Conservation (phyloP, 2,329 filamentous ascomycete species). For the Sporothrix mexicana region DNA sequence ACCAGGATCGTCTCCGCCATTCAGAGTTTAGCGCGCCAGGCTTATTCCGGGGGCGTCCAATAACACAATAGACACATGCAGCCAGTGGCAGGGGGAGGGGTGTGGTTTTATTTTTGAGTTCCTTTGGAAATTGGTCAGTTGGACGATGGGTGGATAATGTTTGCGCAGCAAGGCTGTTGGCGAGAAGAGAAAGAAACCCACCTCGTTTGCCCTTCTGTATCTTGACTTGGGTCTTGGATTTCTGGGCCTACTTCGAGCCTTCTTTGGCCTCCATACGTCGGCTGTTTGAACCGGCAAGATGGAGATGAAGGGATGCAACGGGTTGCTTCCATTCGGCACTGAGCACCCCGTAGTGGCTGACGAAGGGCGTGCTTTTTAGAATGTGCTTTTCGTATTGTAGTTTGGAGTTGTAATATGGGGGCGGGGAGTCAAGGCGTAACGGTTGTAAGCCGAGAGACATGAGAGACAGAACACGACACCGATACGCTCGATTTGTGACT, state of each 20-base stretch:
- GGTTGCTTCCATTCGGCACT: not conserved
- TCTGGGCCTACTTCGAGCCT: not conserved
- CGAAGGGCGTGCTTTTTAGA: not conserved
- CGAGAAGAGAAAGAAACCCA: not conserved
- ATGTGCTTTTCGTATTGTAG: not conserved
- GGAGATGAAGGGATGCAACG: not conserved
- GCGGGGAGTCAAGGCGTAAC: constrained; percentile 9
- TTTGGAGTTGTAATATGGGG: not conserved
- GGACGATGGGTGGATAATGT: not conserved
- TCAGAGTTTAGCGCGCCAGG: constrained; percentile 26
- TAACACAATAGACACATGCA: not conserved
- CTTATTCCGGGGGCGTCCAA: constrained; percentile 6
- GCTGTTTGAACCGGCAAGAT: constrained; percentile 5
- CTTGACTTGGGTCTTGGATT: not conserved
- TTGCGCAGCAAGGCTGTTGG: constrained; percentile 24
- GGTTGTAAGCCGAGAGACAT: constrained; percentile 1
- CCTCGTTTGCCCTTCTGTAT: not conserved
- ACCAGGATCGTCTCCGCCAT: constrained; percentile 9
- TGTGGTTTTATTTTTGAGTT: not conserved
- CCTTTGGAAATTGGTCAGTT: not conserved
- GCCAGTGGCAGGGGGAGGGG: not conserved
- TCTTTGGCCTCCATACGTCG: not conserved
- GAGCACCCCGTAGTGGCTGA: not conserved
- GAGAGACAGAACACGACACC: not conserved
- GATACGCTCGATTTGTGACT: not conserved